Conservation (phyloP, 495 filamentous ascomycete genomes). For the Aspergillus indologenus region DNA sequence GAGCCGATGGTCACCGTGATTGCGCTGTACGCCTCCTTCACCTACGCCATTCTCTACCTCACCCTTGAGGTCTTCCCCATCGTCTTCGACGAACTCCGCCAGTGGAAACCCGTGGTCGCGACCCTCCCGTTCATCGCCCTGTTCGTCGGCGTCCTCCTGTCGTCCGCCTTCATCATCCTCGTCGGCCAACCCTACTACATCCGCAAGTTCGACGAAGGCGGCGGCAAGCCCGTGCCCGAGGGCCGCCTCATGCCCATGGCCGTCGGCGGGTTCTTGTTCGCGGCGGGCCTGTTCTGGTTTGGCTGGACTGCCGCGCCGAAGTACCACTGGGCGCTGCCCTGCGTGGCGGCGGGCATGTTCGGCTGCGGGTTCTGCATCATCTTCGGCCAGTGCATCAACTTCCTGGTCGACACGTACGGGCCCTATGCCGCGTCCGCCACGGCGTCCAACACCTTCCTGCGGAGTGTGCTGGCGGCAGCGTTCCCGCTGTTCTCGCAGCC, state of each 20-base stretch:
- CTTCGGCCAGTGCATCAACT: slow-evolving; percentile 40
- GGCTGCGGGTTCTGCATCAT: slow-evolving; percentile 33
- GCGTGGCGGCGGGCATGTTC: slow-evolving; percentile 23
- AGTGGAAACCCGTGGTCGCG: slow-evolving; percentile 22
- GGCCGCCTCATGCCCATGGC: slow-evolving; percentile 45
- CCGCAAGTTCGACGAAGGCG: slow-evolving; percentile 17
- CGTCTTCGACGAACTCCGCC: slow-evolving; percentile 29
- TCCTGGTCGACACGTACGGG: slow-evolving; percentile 37
- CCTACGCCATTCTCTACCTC: slow-evolving; percentile 34
- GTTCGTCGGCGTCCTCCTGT: slow-evolving; percentile 27
- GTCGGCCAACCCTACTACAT: slow-evolving; percentile 27
- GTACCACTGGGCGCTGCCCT: slow-evolving; percentile 24
- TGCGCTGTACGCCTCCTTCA: slow-evolving; percentile 37
- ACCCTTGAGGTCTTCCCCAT: slow-evolving; percentile 35
- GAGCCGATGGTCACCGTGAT: slow-evolving; percentile 42
- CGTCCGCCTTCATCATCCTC: slow-evolving; percentile 24
- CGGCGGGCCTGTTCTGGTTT: slow-evolving; percentile 45
- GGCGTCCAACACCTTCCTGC: slow-evolving; percentile 36
- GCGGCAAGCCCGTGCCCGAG: slow-evolving; percentile 29
- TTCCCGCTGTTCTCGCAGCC: slow-evolving; percentile 34
- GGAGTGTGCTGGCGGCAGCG: slow-evolving; percentile 33
- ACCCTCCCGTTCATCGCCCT: slow-evolving; percentile 31
- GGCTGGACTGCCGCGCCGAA: slow-evolving; percentile 35
- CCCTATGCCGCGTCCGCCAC: slow-evolving; percentile 34
- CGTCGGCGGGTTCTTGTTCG: slow-evolving; percentile 47